These are phyloP conservation scores for Pugionium cornutum DNA, from an alignment of 345 rosid species.

Conservation along the genomic window DNA sequence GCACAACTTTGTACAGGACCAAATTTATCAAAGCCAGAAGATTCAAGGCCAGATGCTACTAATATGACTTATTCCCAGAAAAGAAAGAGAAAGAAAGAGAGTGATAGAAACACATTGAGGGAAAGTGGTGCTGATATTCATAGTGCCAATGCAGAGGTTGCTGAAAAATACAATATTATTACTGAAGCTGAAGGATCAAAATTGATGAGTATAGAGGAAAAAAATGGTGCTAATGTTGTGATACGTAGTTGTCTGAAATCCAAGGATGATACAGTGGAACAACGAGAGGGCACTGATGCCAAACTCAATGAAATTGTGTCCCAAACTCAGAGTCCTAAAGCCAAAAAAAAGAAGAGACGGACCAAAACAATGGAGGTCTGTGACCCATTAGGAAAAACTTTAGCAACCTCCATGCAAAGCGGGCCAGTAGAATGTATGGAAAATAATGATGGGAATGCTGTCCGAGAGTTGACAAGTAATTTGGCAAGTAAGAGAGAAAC, in stretches of 20 bases:
- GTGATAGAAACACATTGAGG: neutral
- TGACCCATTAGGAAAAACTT: constrained; percentile 12
- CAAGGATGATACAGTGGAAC: constrained; percentile 14
- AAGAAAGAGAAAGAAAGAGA: constrained; percentile 22
- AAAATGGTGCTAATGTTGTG: constrained; percentile 12
- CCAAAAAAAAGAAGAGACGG: constrained; percentile 31
- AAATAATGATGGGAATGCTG: neutral
- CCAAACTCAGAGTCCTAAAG: constrained; percentile 30
- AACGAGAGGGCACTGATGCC: constrained; percentile 12
- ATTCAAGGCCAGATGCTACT: constrained; percentile 21
- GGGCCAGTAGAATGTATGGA: constrained; percentile 6
- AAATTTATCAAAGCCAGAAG: neutral
- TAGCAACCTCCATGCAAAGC: constrained; percentile 7
- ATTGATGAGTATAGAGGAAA: neutral
- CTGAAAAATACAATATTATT: neutral
- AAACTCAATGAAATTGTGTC: constrained; percentile 17
- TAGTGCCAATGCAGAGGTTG: constrained; percentile 10
- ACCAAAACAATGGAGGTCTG: constrained; percentile 18
- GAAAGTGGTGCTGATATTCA: constrained; percentile 18
- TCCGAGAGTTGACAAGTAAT: too few species aligned
- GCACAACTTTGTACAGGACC: constrained; percentile 6
- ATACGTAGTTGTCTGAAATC: constrained; percentile 12
- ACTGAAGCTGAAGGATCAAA: constrained; percentile 34
- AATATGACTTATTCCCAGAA: constrained; percentile 17
- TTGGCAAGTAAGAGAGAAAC: too few species aligned